Base-by-base conservation (phyloP, 78 protist species). In the Protostelium mycophagum region DNA sequence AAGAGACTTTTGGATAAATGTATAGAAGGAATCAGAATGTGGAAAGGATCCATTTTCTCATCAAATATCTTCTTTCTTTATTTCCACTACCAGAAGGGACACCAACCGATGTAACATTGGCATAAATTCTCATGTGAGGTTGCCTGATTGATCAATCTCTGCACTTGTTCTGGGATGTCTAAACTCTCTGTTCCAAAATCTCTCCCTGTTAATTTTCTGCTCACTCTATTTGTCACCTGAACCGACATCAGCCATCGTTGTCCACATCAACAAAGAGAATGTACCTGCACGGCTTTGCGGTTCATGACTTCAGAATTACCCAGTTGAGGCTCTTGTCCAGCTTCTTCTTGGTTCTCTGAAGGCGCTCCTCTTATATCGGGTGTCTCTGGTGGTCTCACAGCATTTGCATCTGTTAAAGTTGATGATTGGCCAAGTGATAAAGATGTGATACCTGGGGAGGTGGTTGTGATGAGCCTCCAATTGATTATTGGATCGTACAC, bases 401-500 rank as follows among this genome's bases (percentile, higher is more conserved):
- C 34, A 31, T 25, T 36, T 5, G 86, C 86, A 85, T 85, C 86
- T 36, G 86, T 16, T 25, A 5, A 5, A 35, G 5, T 16, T 85
- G 34, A 83, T 29, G 84, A 35, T 85, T 16, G 16, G 86, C 63
- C 86, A 85, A 36, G 86, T 85, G 36, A 85, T 23, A 16, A 36
- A 85, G 86, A 36, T 85, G 16, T 23, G 37, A 38, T 16, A 85
- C 85, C 51, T 23, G 86, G 88, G 36, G 83, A 87, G 34, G 89
- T 93, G 35, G 95, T 88, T 31, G 95, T 92, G 23, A 97, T 86
- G 35, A 99, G 96, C 10, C 99, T 83, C 99, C 99, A 99, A 37
- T 96, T 97, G 91, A 99, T 94, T 34, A 99, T 95, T 34, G 99
- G 99, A 90, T 99, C 99, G 94, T 99, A 95, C 25, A 99, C 99